phyloP scores from a whole-genome alignment of 2,329 filamentous ascomycete species.

The Pyricularia sp. region DNA sequence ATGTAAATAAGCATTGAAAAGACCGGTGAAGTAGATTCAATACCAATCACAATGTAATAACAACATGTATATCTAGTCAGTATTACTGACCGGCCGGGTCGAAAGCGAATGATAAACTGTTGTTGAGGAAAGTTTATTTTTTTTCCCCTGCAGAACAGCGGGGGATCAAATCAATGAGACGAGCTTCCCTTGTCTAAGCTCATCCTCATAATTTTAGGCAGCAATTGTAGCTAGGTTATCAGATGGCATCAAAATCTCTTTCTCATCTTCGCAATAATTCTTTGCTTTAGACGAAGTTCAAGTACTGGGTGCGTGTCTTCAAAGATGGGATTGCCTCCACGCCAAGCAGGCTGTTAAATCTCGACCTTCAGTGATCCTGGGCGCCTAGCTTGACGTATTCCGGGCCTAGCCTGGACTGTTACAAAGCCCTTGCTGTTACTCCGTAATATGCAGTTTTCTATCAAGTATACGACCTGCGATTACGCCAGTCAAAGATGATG shows the following conservation, averaged over 20 bases:
- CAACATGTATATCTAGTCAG: too few relatives aligned
- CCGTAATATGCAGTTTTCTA: neutral
- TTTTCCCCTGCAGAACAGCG: neutral
- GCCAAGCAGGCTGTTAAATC: neutral
- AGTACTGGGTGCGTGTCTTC: neutral
- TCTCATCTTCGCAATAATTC: neutral
- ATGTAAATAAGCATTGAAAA: too few relatives aligned
- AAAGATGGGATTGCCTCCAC: neutral
- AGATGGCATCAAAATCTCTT: neutral
- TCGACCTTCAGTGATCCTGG: neutral
- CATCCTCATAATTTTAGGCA: neutral
- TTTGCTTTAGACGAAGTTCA: neutral
- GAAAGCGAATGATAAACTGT: too few relatives aligned
- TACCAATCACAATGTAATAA: too few relatives aligned
- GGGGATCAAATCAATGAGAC: neutral
- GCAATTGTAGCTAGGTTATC: neutral
- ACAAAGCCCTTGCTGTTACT: neutral
- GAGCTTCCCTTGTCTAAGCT: neutral
- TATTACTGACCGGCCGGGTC: too few relatives aligned
- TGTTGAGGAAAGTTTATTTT: too few relatives aligned
- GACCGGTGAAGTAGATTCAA: too few relatives aligned
- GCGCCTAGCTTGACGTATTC: neutral
- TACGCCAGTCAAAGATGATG: too few relatives aligned
- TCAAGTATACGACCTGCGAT: neutral
- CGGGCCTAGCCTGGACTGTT: too few relatives aligned